These are phyloP conservation scores for Cavenderia fasciculata DNA, from an alignment of 78 protist genomes.

Conservation along the genomic window DNA sequence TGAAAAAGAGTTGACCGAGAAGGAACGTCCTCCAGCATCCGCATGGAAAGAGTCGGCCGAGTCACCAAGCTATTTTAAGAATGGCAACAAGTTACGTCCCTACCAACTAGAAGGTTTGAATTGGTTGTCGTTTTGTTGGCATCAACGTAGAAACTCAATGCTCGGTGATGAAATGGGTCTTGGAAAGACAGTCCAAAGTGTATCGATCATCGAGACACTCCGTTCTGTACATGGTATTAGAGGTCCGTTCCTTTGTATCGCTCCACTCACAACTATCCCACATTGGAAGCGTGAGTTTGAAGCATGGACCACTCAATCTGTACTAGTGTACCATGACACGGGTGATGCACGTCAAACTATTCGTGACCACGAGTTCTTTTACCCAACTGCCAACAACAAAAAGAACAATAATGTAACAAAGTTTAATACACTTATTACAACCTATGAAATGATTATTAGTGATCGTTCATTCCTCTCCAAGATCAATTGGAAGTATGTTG, in stretches of 20 bases:
- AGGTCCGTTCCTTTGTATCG: conserved; percentile 96
- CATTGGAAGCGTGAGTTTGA: conserved; percentile 95
- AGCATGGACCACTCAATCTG: conserved; percentile 69
- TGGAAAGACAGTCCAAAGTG: conserved; percentile 87
- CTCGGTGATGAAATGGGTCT: conserved; percentile 96
- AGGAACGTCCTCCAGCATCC: conserved; percentile 43
- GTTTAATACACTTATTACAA: conserved; percentile 92
- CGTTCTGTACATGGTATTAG: conserved; percentile 50
- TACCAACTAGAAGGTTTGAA: conserved; percentile 89
- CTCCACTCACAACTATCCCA: conserved; percentile 91
- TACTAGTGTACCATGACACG: conserved; percentile 83
- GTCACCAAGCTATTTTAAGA: conserved; percentile 18
- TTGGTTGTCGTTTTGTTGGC: conserved; percentile 86
- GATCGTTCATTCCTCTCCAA: conserved; percentile 58
- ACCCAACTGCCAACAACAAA: neutral
- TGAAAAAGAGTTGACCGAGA: neutral
- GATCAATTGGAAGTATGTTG: conserved; percentile 83
- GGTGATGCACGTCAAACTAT: conserved; percentile 60
- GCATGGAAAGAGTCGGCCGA: conserved; percentile 53
- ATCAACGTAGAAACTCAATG: conserved; percentile 55
- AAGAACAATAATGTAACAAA: neutral
- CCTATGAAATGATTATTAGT: conserved; percentile 91
- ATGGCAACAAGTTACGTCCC: conserved; percentile 28
- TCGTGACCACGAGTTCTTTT: conserved; percentile 82
- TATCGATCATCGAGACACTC: conserved; percentile 73